Evolutionary conservation across 75 land plant genomes (phyloP).

Genomic region (Cupressus sempervirens): DNA sequence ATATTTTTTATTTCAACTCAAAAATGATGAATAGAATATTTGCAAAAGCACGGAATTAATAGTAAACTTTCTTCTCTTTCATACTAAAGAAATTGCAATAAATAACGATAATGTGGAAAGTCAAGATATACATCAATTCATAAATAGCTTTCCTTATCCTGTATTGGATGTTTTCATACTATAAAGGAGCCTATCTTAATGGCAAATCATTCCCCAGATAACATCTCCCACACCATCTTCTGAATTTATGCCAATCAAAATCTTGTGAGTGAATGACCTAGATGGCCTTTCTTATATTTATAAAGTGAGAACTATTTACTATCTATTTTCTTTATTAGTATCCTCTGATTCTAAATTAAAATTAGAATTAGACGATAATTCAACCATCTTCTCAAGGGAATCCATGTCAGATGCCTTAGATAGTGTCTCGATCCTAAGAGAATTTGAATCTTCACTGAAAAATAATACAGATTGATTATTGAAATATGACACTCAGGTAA

Average conservation of each 20-base stretch:
- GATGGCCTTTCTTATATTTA: neutral
- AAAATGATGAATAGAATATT: neutral
- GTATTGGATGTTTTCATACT: conserved; percentile 1
- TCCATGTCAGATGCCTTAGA: conserved; percentile 72
- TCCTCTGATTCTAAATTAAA: conserved; percentile 32
- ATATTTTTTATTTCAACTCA: neutral
- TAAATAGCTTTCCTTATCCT: neutral
- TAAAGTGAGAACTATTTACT: neutral
- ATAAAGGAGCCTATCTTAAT: neutral
- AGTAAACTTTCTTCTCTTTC: neutral
- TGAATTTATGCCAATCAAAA: neutral
- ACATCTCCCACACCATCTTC: neutral
- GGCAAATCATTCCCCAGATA: neutral
- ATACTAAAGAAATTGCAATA: neutral
- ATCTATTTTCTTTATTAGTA: neutral
- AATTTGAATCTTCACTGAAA: conserved; percentile 82
- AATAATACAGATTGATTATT: neutral
- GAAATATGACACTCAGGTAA: neutral
- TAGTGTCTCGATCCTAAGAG: conserved; percentile 60
- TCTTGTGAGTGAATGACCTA: neutral
- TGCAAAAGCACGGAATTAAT: neutral
- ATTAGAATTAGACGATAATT: conserved; percentile 19
- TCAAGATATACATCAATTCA: neutral
- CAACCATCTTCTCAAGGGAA: conserved; percentile 76
- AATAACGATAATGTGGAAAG: neutral